Percentiles rank a stretch among this genome's conserved stretches.
These are phyloP conservation scores for Flaveria bidentis DNA, from an alignment of 129 eudicot species.

Conservation along the genomic window DNA sequence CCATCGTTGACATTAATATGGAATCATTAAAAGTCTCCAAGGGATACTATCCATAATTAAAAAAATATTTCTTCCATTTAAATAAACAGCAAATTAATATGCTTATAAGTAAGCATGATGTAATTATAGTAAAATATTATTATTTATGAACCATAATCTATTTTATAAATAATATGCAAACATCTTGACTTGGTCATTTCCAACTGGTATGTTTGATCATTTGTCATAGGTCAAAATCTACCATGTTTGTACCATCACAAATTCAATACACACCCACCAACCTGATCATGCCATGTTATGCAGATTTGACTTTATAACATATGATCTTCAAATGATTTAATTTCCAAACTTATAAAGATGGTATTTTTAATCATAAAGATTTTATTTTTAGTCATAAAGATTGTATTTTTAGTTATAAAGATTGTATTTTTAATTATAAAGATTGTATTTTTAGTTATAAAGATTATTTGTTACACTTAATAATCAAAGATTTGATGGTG, in stretches of 20 bases:
- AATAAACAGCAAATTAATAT: not conserved
- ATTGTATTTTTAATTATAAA: not conserved
- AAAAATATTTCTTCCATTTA: slow-evolving; percentile 10
- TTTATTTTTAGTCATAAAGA: not conserved
- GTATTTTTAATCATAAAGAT: not conserved
- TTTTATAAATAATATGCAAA: not conserved
- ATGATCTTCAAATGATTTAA: not conserved
- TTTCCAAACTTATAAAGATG: not conserved
- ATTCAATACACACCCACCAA: slow-evolving; percentile 34
- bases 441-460: too few species aligned
- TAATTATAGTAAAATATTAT: not conserved
- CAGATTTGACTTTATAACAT: slow-evolving; percentile 19
- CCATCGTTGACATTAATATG: slow-evolving; percentile 25
- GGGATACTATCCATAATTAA: slow-evolving; percentile 20
- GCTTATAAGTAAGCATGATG: not conserved
- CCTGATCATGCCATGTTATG: slow-evolving; percentile 23
- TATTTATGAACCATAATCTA: not conserved
- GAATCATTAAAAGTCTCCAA: slow-evolving; percentile 22
- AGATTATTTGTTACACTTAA: not conserved
- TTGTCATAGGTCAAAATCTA: slow-evolving; percentile 30
- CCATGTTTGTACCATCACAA: slow-evolving; percentile 34
- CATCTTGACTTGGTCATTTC: slow-evolving; percentile 39
- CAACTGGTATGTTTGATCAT: slow-evolving; percentile 27
- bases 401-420: not conserved
- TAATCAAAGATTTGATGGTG: not conserved